Evolutionary conservation across 805 yeast species (phyloP).

Genomic region (Zygoascus tannicola): DNA sequence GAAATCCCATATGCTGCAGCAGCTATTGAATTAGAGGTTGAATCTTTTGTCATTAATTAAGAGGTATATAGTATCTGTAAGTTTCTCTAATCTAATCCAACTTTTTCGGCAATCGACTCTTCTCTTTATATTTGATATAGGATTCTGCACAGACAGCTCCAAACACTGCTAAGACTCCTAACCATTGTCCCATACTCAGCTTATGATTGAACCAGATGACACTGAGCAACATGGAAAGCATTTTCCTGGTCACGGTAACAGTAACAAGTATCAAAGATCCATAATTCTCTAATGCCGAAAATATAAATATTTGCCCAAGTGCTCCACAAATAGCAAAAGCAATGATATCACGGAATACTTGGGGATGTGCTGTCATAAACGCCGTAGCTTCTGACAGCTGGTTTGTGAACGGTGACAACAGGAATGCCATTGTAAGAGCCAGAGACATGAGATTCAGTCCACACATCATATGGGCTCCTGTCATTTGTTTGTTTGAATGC

Average conservation of each 20-base stretch:
- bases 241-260: conserved; percentile 91
- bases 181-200: conserved; percentile 58
- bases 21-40: conserved; percentile 80
- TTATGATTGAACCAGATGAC: conserved; percentile 81
- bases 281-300: conserved; percentile 69
- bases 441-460: conserved; percentile 45
- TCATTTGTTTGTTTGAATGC: conserved; percentile 39
- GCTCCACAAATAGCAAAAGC: conserved; percentile 75
- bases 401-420: conserved; percentile 41
- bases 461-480: conserved; percentile 87
- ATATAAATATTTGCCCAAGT: conserved; percentile 89
- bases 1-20: conserved; percentile 93
- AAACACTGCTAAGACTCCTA: conserved; percentile 72
- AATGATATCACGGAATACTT: conserved; percentile 48
- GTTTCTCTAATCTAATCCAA: too few species aligned
- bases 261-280: conserved; percentile 82
- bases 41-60: conserved; percentile 50
- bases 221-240: conserved; percentile 88
- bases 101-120: too few species aligned
- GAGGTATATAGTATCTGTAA: too few species aligned
- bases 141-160: conserved; percentile 82
- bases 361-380: conserved; percentile 45
- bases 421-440: conserved; percentile 31
- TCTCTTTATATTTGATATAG: conserved; percentile 30
- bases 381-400: conserved; percentile 43